Evolutionary conservation across 208 protist genomes (phyloP), one percentile per base, ranked within the genome.

Genomic region (Herpetomonas tarakana): DNA sequence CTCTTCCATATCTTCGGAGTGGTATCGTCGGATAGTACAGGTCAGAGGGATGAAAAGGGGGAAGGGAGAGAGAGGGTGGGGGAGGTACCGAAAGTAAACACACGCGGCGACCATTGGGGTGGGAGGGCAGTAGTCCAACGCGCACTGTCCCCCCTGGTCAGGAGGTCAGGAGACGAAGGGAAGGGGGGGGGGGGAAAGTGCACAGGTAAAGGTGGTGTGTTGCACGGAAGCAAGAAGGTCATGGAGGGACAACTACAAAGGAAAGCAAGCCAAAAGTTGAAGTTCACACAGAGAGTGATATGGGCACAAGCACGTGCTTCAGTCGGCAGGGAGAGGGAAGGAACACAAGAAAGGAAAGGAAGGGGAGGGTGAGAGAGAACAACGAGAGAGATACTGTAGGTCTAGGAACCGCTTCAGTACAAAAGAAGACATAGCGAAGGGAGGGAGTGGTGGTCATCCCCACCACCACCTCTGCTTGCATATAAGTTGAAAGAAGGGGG

Each of bases 381-480:
- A 41, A 14, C 35, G 9, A 41, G 35, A 14, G 31, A n/a, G 31
- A 18, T 49, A 27, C 25, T 41, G 55, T 18, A 58, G 12, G 6
- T 38, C 4, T 38, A 12, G 21, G 11, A 41, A 35, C 12, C 22
- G n/a, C 2, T 21, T 11, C 4, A 61, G 2, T 24, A 45, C 19
- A 14, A 61, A 61, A 56, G 1, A 63, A 63, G 27, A 22, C 52
- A 63, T 28, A 61, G 26, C 38, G 24, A 26, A 52, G 12, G 24
- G n/a, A 52, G 12, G n/a, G 46, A 22, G 46, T 22, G 12, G 24
- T 52, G 46, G 21, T 52, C 22, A 26, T 6, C 22, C 7, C 14
- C 7, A 14, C 7, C 54, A 22, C 30, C 54, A 24, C 27, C 30
- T 6, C 54, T n/a, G 54, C 54, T n/a, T n/a, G n/a, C n/a, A n/a